These are phyloP conservation scores for Cystofilobasidium macerans DNA, from an alignment of 768 basidiomycete species.

Conservation along the genomic window DNA sequence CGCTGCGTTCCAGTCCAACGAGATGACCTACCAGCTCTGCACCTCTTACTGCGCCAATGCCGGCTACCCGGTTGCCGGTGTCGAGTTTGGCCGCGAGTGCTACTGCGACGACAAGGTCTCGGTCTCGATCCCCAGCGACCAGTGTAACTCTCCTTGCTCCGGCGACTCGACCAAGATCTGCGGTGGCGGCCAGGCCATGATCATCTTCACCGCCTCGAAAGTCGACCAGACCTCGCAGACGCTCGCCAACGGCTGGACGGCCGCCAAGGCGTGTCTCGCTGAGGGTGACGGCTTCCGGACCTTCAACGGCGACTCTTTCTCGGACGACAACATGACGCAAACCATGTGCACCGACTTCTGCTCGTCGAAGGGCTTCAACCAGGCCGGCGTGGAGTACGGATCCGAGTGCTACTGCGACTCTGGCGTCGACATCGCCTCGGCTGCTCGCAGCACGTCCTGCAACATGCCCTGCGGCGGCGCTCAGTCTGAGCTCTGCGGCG, in stretches of 20 bases:
- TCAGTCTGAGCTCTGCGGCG: conserved; percentile 16
- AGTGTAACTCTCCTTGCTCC: conserved; percentile 18
- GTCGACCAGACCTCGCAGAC: background rate
- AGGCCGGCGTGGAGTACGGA: conserved; percentile 38
- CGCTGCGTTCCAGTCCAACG: conserved; percentile 23
- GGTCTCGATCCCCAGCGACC: background rate
- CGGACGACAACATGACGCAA: conserved; percentile 35
- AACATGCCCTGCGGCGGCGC: conserved; percentile 17
- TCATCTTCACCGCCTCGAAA: conserved; percentile 8
- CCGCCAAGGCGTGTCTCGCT: background rate
- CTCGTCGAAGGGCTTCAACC: conserved; percentile 32
- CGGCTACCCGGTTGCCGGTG: conserved; percentile 37
- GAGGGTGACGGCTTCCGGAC: conserved; percentile 3
- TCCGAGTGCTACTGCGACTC: conserved; percentile 6
- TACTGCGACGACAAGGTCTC: background rate
- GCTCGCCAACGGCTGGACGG: conserved; percentile 12
- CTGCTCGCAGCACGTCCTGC: conserved; percentile 14
- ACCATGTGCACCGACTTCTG: conserved; percentile 37
- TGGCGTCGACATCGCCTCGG: conserved; percentile 2
- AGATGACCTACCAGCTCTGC: conserved; percentile 36
- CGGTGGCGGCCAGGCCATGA: conserved; percentile 14
- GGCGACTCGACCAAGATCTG: conserved; percentile 12
- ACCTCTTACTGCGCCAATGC: conserved; percentile 32
- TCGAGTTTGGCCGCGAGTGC: conserved; percentile 31
- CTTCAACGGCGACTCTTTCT: background rate